Conservation (phyloP, 2,329 filamentous ascomycete species). For the Decorospora gaudefroyi region DNA sequence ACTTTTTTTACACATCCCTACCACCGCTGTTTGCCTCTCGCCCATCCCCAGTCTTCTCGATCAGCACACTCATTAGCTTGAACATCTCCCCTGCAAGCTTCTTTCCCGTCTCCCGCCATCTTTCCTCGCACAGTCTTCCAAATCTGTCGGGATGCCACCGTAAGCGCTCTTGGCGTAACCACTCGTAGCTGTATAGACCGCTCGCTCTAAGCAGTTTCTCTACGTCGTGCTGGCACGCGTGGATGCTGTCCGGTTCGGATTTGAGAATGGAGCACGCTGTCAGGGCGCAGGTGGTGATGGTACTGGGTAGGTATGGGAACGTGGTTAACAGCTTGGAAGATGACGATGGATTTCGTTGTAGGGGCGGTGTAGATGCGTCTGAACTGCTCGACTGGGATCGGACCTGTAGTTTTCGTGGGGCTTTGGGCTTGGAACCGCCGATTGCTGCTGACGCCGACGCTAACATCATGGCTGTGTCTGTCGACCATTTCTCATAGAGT, state of each 20-base stretch:
- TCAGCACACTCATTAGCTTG: constrained; percentile 41
- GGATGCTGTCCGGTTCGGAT: constrained; percentile 27
- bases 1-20: not conserved
- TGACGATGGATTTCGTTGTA: constrained; percentile 42
- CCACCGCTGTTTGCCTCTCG: not conserved
- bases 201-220: constrained; percentile 39
- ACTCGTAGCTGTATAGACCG: constrained; percentile 44
- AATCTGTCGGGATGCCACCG: constrained; percentile 48
- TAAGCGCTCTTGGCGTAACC: constrained; percentile 42
- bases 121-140: constrained; percentile 40
- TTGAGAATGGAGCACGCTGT: constrained; percentile 33
- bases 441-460: constrained; percentile 35
- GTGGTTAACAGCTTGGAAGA: constrained; percentile 24
- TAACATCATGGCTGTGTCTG: constrained; percentile 31
- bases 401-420: constrained; percentile 33
- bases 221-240: constrained; percentile 45
- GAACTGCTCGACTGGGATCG: constrained; percentile 36
- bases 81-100: constrained; percentile 46
- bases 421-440: constrained; percentile 19
- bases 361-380: constrained; percentile 20
- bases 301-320: constrained; percentile 40
- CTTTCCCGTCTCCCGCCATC: constrained; percentile 39
- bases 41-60: constrained; percentile 19
- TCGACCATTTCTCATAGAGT: constrained; percentile 40
- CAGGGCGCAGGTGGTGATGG: constrained; percentile 29